Conservation (phyloP, 768 basidiomycete genomes). For the Pholiota conissans region DNA sequence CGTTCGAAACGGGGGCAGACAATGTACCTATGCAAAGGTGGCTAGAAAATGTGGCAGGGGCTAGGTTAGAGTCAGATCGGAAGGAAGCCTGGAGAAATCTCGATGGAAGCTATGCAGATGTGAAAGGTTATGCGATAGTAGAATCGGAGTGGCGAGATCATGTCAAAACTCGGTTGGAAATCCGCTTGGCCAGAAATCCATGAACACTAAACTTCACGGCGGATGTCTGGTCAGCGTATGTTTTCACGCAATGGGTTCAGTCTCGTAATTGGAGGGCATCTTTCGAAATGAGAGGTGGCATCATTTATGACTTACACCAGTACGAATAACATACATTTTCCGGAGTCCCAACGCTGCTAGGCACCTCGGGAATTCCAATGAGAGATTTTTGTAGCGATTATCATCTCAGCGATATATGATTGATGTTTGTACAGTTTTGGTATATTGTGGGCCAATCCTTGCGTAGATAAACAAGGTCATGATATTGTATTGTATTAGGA, state of each 20-base stretch:
- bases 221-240: too few relatives aligned
- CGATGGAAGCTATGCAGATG: conserved; percentile 36
- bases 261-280: too few relatives aligned
- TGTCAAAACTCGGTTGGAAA: conserved; percentile 33
- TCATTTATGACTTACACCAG: too few relatives aligned
- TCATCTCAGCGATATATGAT: too few relatives aligned
- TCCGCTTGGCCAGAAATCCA: conserved; percentile 16
- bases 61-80: conserved; percentile 35
- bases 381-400: too few relatives aligned
- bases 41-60: conserved; percentile 41
- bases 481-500: conserved; percentile 2
- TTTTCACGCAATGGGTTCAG: too few relatives aligned
- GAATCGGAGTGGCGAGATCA: conserved; percentile 40
- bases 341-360: too few relatives aligned
- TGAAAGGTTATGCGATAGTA: conserved; percentile 41
- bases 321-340: too few relatives aligned
- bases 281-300: too few relatives aligned
- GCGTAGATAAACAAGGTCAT: background rate
- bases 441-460: background rate
- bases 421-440: conserved; percentile 3
- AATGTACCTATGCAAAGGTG: conserved; percentile 46
- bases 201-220: too few relatives aligned
- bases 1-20: conserved; percentile 40
- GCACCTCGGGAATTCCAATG: too few relatives aligned
- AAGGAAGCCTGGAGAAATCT: conserved; percentile 41